Evolutionary conservation across 1,284 basidiomycete species (phyloP).

Genomic region (Rhodotorula sp.): DNA sequence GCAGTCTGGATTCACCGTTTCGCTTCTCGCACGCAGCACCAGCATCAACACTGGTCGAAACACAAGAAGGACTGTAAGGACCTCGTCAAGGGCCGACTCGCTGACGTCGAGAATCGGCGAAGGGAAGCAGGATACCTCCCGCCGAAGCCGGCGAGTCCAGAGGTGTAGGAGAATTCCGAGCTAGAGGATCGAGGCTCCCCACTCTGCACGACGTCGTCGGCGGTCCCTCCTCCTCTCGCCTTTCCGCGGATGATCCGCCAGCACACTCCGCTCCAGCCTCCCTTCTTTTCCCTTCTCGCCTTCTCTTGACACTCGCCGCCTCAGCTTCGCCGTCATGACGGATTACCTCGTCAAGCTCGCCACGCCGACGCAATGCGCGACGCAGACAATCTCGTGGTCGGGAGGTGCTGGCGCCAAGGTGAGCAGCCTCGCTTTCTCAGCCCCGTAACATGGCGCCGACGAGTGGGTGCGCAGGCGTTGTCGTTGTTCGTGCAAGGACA

Average conservation of each 20-base stretch:
- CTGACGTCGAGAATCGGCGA: conserved; percentile 29
- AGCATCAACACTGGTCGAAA: conserved; percentile 23
- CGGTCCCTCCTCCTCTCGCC: neutral
- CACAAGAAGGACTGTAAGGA: conserved; percentile 38
- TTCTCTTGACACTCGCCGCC: neutral
- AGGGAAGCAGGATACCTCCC: neutral
- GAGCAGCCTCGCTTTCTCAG: neutral
- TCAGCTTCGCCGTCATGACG: neutral
- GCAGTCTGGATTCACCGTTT: no score
- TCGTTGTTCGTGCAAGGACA: neutral
- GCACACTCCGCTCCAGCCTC: neutral
- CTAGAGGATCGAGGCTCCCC: no score
- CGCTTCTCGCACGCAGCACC: conserved; percentile 10
- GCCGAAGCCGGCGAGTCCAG: neutral
- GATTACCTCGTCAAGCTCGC: neutral
- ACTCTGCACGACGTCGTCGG: neutral
- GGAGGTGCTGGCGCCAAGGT: neutral
- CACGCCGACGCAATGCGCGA: conserved; percentile 11
- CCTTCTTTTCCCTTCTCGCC: neutral
- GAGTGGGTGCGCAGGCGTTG: no score
- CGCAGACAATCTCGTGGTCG: conserved; percentile 3
- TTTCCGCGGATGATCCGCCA: neutral
- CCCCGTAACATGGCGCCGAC: neutral
- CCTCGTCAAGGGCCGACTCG: conserved; percentile 17
- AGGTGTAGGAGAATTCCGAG: neutral